phyloP scores from a whole-genome alignment of 768 basidiomycete genomes.

The Cantharellus anzutake region DNA sequence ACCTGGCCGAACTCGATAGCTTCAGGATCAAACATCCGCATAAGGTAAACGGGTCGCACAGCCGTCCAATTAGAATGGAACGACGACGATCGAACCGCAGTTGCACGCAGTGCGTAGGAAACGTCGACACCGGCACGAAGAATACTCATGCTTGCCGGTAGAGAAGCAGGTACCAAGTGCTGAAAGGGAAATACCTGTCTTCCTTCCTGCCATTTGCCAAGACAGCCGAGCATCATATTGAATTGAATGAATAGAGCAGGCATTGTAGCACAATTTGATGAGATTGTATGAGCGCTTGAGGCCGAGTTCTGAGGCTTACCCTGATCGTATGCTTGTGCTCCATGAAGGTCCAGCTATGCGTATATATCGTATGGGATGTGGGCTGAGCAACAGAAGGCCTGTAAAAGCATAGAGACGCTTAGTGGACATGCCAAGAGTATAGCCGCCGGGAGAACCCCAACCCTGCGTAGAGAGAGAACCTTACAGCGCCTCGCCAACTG shows the following conservation, averaged over 20 bases:
- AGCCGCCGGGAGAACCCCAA: conserved; percentile 8
- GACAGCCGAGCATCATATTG: background rate
- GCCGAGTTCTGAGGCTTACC: conserved; percentile 2
- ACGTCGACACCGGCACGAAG: conserved; percentile 25
- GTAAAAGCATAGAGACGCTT: background rate
- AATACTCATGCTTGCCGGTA: conserved; percentile 49
- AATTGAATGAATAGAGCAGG: background rate
- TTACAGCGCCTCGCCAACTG: conserved; percentile 27
- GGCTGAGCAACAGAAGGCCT: background rate
- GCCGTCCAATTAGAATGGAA: conserved; percentile 45
- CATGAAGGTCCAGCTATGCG: conserved; percentile 87
- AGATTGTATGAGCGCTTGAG: background rate
- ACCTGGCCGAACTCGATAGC: conserved; percentile 93
- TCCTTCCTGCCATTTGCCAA: conserved; percentile 31
- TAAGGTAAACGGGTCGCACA: conserved; percentile 38
- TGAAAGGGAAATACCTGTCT: conserved; percentile 86
- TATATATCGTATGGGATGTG: background rate
- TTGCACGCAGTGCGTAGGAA: conserved; percentile 77
- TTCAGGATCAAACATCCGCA: conserved; percentile 58
- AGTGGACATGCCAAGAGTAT: conserved; percentile 12
- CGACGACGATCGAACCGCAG: conserved; percentile 50
- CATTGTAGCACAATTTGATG: background rate
- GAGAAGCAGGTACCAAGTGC: conserved; percentile 62
- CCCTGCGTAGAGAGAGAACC: conserved; percentile 6
- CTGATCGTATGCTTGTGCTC: conserved; percentile 74